Base-by-base conservation (phyloP, 768 basidiomycete species). In the Terana coerulea region DNA sequence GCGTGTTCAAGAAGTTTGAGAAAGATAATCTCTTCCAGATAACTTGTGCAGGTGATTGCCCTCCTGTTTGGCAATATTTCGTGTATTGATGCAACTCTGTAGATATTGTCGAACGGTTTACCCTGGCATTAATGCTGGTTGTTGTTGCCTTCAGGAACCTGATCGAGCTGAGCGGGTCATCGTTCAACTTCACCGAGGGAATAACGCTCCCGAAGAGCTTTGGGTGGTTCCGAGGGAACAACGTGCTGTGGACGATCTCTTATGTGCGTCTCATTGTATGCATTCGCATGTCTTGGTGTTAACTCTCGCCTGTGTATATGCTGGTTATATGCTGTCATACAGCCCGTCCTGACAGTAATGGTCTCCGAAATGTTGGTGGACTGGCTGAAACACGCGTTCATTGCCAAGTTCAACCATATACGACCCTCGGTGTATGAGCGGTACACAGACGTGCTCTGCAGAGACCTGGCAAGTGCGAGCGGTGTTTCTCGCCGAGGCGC, bases 361-460 rank as follows among this genome's bases (percentile, higher is more conserved):
- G 63, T 84, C 3, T 95, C 93, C 2, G 97, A 99, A 67, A 88
- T 91, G 79, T 67, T 89, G 11, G 97, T 99, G 10, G 97, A 99
- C 66, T 99, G 95, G 95, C 76, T 98, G 45, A 99, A 99, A 67
- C 97, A 99, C 62, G 95, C 95, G 9, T 99, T 98, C 71, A 98
- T 99, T 61, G 95, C 95, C 45, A 99, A 99, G 68, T 98, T 98
- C 74, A 99, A 99, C 60, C 95, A 98, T 62, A 95, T 99, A 41
- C 84, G 95, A 0, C 92, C 94, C 0, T 88, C 87, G 0, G 92
- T 98, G 2, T 99, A 98, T 59, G 93, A 93, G 56, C 80, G 95
- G 14, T 99, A 92, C 66, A 90, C 86, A 2, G 97, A 99, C 60
- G 92, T 99, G 0, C 77, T 99, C 1, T 98, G 95, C 63, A 86